Conservation (phyloP, 495 filamentous ascomycete species). For the Cudoniella acicularis region DNA sequence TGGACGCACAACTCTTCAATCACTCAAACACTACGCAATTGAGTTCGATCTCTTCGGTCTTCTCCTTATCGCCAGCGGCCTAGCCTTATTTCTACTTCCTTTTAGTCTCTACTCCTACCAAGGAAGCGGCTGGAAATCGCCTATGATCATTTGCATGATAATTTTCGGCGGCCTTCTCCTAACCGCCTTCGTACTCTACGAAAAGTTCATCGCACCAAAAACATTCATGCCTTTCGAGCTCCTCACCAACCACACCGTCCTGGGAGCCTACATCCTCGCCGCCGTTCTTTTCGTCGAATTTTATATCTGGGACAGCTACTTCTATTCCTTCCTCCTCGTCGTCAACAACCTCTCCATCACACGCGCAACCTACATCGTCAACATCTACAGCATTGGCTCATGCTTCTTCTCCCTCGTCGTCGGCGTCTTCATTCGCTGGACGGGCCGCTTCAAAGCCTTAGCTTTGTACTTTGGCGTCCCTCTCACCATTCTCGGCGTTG, state of each 20-base stretch:
- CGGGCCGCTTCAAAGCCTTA: conserved; percentile 46
- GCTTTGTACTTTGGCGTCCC: conserved; percentile 56
- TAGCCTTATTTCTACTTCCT: conserved; percentile 57
- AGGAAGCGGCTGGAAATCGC: conserved; percentile 42
- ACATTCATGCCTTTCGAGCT: conserved; percentile 57
- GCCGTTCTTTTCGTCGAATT: conserved; percentile 57
- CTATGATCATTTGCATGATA: conserved; percentile 54
- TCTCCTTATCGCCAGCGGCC: conserved; percentile 47
- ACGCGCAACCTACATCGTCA: conserved; percentile 57
- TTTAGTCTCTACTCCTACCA: conserved; percentile 51
- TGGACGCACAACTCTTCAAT: conserved; percentile 43
- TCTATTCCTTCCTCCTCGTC: conserved; percentile 66
- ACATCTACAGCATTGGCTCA: conserved; percentile 67
- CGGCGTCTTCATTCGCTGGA: conserved; percentile 44
- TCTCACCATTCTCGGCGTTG: conserved; percentile 59
- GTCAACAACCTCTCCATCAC: conserved; percentile 56
- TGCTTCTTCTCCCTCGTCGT: conserved; percentile 60
- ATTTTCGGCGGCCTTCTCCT: conserved; percentile 52
- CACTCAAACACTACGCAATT: conserved; percentile 53
- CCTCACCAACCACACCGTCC: conserved; percentile 53
- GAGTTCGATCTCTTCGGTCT: conserved; percentile 38
- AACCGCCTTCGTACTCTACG: conserved; percentile 52
- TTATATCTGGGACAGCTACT: conserved; percentile 62
- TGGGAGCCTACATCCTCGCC: conserved; percentile 51
- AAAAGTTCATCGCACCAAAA: conserved; percentile 48